phyloP scores from a whole-genome alignment of 495 filamentous ascomycete genomes.

The Tuber brumale region DNA sequence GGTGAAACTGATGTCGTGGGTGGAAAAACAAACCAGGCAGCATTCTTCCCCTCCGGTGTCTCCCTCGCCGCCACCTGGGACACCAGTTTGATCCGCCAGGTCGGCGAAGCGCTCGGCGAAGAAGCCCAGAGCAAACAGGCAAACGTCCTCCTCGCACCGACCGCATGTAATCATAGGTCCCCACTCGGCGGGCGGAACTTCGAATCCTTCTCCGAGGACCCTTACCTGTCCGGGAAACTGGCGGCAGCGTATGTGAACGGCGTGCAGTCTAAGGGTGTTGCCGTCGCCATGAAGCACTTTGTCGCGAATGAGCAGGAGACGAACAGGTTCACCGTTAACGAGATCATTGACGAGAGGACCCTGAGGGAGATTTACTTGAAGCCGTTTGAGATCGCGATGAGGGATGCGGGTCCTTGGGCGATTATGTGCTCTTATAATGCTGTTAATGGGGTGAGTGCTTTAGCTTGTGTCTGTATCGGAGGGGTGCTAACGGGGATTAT shows the following conservation, averaged over 20 bases:
- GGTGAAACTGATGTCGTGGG: slow-evolving; percentile 45
- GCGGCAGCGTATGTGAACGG: slow-evolving; percentile 66
- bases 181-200: slow-evolving; percentile 77
- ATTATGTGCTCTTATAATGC: slow-evolving; percentile 59
- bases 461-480: slow-evolving; percentile 15
- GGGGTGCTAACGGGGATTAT: slow-evolving; percentile 30
- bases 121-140: slow-evolving; percentile 68
- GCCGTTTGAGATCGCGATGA: slow-evolving; percentile 55
- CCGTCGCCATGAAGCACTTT: slow-evolving; percentile 76
- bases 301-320: slow-evolving; percentile 80
- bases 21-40: slow-evolving; percentile 48
- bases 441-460: slow-evolving; percentile 53
- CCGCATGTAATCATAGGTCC: slow-evolving; percentile 72
- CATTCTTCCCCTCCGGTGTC: slow-evolving; percentile 67
- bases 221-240: slow-evolving; percentile 64
- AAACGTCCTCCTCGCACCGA: slow-evolving; percentile 69
- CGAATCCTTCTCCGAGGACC: slow-evolving; percentile 80
- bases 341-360: slow-evolving; percentile 61
- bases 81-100: slow-evolving; percentile 56
- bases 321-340: slow-evolving; percentile 63
- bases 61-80: slow-evolving; percentile 78
- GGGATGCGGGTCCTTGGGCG: slow-evolving; percentile 51
- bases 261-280: slow-evolving; percentile 65
- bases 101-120: slow-evolving; percentile 65
- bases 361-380: slow-evolving; percentile 65